Evolutionary conservation across 176 grass and related monocot species (phyloP), one percentile per base, ranked within the genome.

Genomic region (Microstegium vimineum): DNA sequence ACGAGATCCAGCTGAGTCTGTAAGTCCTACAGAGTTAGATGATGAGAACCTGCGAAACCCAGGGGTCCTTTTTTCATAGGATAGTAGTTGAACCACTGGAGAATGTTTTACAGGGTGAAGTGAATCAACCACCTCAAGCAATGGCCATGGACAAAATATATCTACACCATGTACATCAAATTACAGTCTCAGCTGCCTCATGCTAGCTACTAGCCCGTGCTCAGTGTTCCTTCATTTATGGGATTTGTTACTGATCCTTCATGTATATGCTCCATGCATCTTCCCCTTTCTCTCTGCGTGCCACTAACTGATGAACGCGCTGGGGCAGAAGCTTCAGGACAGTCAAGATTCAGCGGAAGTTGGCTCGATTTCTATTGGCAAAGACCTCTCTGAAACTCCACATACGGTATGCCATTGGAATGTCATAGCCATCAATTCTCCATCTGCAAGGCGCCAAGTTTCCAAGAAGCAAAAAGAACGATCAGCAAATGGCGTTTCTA

Each of bases 341-440:
- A 76, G 62, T 83, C 66, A 67, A 36, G 73, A 61, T 36, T 79
- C 63, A 14, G 75, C 78, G 37, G 42, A 79, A 61, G 81, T 67
- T 35, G 87, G 85, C 45, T 89, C 91, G 42, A 96, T 89, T 90
- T 89, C 81, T 72, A 96, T 81, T 12, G 88, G 90, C 80, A 96
- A n/a, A n/a, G 70, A 57, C 91, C 88, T 87, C 88, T 91, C 67
- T 71, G 90, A 59, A 96, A 96, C 86, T 96, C 94, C 30, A 96
- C 90, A 57, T 91, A 96, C 3, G 94, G 87, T 93, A 93, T 62
- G 94, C 94, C 86, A 93, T 89, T 1, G 94, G 90, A 60, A 86
- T 62, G 88, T 96, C 94, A 80, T 93, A 52, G 52, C 90, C 88
- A 56, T 96, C 65, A 13, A 85, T 84, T 82, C 59, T 89, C 94